Percentiles rank a stretch among this genome's conserved stretches.
phyloP scores from a whole-genome alignment of 1,284 basidiomycete species.

The Pseudozyma flocculosa region DNA sequence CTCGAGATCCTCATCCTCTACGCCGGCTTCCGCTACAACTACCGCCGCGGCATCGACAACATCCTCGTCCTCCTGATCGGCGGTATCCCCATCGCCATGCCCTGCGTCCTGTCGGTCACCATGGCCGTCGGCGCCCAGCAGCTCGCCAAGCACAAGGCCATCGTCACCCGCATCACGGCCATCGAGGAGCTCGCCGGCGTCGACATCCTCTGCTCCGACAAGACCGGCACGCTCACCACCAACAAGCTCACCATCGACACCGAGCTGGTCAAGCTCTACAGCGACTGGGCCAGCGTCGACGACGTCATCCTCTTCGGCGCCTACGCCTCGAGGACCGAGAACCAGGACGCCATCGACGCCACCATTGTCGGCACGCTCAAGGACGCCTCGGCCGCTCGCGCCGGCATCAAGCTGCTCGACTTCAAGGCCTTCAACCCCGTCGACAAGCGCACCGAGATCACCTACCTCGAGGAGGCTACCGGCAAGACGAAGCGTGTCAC shows the following conservation, averaged over 20 bases:
- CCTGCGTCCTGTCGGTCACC: slow-evolving; percentile 95
- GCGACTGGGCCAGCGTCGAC: slow-evolving; percentile 75
- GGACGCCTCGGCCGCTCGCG: slow-evolving; percentile 69
- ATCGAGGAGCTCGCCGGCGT: slow-evolving; percentile 92
- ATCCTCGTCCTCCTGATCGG: slow-evolving; percentile 98
- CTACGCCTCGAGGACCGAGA: slow-evolving; percentile 95
- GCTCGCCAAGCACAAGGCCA: slow-evolving; percentile 91
- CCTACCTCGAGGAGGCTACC: slow-evolving; percentile 87
- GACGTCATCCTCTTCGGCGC: slow-evolving; percentile 90
- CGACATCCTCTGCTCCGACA: slow-evolving; percentile 95
- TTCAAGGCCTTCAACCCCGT: slow-evolving; percentile 99
- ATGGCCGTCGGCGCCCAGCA: slow-evolving; percentile 91
- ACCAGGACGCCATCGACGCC: slow-evolving; percentile 93
- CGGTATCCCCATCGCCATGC: slow-evolving; percentile 94
- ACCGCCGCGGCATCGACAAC: slow-evolving; percentile 84
- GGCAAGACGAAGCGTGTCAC: slow-evolving; percentile 96
- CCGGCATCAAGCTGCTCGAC: slow-evolving; percentile 90
- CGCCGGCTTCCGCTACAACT: slow-evolving; percentile 64
- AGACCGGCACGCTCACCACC: slow-evolving; percentile 93
- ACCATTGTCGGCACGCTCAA: slow-evolving; percentile 81
- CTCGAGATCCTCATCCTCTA: slow-evolving; percentile 96
- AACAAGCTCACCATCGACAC: slow-evolving; percentile 97
- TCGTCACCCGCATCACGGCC: slow-evolving; percentile 92
- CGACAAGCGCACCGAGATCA: slow-evolving; percentile 98
- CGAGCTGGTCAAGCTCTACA: slow-evolving; percentile 86